A percentile compares a stretch with the other conserved stretches of the same genome.
These are phyloP conservation scores for Trypanosoma melophagium DNA, from an alignment of 208 protist species.

Conservation along the genomic window DNA sequence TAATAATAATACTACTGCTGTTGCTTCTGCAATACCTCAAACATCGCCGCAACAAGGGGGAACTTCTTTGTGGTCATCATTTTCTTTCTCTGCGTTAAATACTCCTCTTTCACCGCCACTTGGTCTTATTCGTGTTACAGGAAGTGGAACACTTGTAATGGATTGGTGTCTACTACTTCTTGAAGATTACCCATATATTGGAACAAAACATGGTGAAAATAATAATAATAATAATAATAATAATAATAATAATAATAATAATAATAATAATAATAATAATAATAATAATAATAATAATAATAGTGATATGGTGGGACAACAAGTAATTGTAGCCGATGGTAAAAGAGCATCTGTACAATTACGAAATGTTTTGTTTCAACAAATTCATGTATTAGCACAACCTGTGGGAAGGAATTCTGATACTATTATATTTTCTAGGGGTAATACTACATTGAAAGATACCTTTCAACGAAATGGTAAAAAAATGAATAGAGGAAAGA, in stretches of 20 bases:
- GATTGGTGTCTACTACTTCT: conserved; percentile 21
- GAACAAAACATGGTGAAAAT: background rate
- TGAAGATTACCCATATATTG: background rate
- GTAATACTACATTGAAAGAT: background rate
- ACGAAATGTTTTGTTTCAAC: conserved; percentile 19
- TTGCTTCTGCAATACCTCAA: no score
- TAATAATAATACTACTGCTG: no score
- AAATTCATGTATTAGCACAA: background rate
- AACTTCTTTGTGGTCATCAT: background rate
- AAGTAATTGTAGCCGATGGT: conserved; percentile 20
- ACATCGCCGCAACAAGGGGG: no score
- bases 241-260: background rate
- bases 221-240: background rate
- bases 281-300: background rate
- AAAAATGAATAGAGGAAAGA: background rate
- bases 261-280: background rate
- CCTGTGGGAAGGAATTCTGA: background rate
- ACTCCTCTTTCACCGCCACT: background rate
- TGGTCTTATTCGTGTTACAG: conserved; percentile 21
- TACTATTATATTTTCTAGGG: background rate
- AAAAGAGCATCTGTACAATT: conserved; percentile 13
- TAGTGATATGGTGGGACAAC: background rate
- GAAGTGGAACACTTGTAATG: conserved; percentile 20
- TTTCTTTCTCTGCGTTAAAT: background rate
- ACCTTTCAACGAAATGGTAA: background rate